Evolutionary conservation across 1,139 yeast species (phyloP).

Genomic region (Yamadazyma jaroonii): DNA sequence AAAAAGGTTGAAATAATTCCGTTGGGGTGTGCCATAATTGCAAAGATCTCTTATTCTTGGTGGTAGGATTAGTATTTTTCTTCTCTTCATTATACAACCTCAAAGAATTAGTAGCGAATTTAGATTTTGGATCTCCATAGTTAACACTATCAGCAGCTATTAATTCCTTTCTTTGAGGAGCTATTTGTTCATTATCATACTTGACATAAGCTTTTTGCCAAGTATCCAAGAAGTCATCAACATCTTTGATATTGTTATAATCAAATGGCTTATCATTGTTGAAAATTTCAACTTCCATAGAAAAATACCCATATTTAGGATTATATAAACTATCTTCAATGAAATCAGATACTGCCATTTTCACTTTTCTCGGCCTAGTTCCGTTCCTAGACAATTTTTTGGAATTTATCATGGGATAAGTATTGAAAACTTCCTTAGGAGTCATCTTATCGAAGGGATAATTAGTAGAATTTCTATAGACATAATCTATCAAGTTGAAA

Average conservation of each 20-base stretch:
- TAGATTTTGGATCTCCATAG: slow-evolving; percentile 18
- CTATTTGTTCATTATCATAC: slow-evolving; percentile 37
- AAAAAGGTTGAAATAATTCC: slow-evolving; percentile 77
- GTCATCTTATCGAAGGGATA: slow-evolving; percentile 40
- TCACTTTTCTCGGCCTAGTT: slow-evolving; percentile 57
- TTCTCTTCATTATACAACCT: slow-evolving; percentile 30
- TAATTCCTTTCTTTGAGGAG: slow-evolving; percentile 16
- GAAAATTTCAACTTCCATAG: slow-evolving; percentile 75
- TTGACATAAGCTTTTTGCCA: slow-evolving; percentile 69
- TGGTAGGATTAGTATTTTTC: slow-evolving; percentile 11
- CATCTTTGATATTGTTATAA: slow-evolving; percentile 55
- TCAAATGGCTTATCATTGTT: slow-evolving; percentile 61
- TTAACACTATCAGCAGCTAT: slow-evolving; percentile 14
- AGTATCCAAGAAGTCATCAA: slow-evolving; percentile 65
- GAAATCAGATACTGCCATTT: slow-evolving; percentile 74
- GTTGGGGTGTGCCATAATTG: slow-evolving; percentile 94
- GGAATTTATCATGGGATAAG: slow-evolving; percentile 41
- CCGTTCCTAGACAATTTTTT: slow-evolving; percentile 43
- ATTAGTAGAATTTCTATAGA: slow-evolving; percentile 43
- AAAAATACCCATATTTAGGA: slow-evolving; percentile 78
- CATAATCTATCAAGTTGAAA: slow-evolving; percentile 34
- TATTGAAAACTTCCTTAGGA: slow-evolving; percentile 41
- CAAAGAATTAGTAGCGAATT: slow-evolving; percentile 34
- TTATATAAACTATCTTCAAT: slow-evolving; percentile 84
- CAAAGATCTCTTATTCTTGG: slow-evolving; percentile 37